phyloP scores from a whole-genome alignment of 2,329 filamentous ascomycete genomes.

The Colletotrichum chrysophilum region DNA sequence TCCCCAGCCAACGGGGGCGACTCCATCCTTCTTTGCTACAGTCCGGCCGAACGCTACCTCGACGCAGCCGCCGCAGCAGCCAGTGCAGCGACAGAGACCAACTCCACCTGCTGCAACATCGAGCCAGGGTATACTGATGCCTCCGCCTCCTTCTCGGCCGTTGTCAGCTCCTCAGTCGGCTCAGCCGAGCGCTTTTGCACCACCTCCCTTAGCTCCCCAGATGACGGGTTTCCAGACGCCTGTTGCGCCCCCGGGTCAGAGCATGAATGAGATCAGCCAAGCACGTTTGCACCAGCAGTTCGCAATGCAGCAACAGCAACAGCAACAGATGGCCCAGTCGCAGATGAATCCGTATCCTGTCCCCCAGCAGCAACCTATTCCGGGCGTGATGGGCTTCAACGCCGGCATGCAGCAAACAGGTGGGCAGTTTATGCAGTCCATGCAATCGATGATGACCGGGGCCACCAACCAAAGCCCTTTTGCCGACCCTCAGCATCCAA shows the following conservation, averaged over 20 bases:
- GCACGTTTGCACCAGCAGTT: slow-evolving; percentile 69
- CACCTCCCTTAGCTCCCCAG: slow-evolving; percentile 81
- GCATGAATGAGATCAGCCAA: slow-evolving; percentile 74
- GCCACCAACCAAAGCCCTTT: slow-evolving; percentile 42
- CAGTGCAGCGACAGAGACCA: slow-evolving; percentile 50
- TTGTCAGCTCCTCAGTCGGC: slow-evolving; percentile 87
- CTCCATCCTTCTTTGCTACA: slow-evolving; percentile 61
- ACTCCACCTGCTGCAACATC: slow-evolving; percentile 50
- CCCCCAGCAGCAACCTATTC: slow-evolving; percentile 33
- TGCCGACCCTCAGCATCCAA: slow-evolving; percentile 39
- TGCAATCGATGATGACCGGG: slow-evolving; percentile 58
- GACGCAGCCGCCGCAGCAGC: slow-evolving; percentile 3
- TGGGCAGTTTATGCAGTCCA: slow-evolving; percentile 49
- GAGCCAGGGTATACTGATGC: slow-evolving; percentile 69
- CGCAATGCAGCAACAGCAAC: slow-evolving; percentile 47
- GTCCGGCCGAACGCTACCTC: slow-evolving; percentile 26
- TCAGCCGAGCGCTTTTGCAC: slow-evolving; percentile 74
- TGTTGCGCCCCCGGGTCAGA: slow-evolving; percentile 77
- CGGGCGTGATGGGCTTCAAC: slow-evolving; percentile 41
- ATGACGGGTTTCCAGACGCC: slow-evolving; percentile 76
- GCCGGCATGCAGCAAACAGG: slow-evolving; percentile 31
- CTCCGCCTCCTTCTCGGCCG: slow-evolving; percentile 78
- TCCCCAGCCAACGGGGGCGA: slow-evolving; percentile 57
- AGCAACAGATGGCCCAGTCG: slow-evolving; percentile 45
- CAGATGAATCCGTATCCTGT: slow-evolving; percentile 39